These are phyloP conservation scores for Garcia nutans DNA, from an alignment of 345 rosid species.

Conservation along the genomic window DNA sequence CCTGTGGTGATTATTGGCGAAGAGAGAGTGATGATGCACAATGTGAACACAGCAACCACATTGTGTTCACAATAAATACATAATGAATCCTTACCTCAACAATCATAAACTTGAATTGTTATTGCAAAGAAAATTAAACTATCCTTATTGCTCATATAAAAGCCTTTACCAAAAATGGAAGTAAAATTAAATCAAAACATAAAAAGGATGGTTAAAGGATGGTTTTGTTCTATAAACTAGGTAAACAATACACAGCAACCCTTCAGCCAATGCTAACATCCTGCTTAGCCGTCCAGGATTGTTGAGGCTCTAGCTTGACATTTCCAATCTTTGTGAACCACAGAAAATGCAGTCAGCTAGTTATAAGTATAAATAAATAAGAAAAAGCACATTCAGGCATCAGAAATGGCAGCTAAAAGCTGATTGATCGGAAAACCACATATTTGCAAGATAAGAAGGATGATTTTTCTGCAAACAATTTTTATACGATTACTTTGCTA, in stretches of 20 bases:
- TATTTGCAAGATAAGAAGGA: background rate
- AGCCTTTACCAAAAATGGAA: constrained; percentile 3
- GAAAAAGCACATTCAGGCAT: background rate
- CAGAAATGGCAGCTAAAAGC: background rate
- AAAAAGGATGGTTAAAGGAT: background rate
- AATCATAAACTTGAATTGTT: constrained; percentile 9
- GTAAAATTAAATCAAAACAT: background rate
- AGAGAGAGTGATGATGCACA: background rate
- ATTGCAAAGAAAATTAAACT: constrained; percentile 4
- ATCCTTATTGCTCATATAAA: constrained; percentile 8
- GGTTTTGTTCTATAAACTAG: constrained; percentile 7
- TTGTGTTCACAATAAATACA: background rate
- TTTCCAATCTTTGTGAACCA: constrained; percentile 59
- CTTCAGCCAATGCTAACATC: constrained; percentile 53
- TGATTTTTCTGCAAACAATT: constrained; percentile 2
- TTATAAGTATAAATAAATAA: background rate
- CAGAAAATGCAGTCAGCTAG: background rate
- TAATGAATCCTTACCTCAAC: background rate
- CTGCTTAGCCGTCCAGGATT: constrained; percentile 87
- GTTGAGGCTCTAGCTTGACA: constrained; percentile 70
- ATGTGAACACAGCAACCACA: background rate
- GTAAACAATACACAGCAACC: constrained; percentile 6
- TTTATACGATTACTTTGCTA: background rate
- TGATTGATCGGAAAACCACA: background rate
- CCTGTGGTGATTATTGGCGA: constrained; percentile 64